Conservation (phyloP, 2,329 filamentous ascomycete genomes). For the Calonectria henricotiae region DNA sequence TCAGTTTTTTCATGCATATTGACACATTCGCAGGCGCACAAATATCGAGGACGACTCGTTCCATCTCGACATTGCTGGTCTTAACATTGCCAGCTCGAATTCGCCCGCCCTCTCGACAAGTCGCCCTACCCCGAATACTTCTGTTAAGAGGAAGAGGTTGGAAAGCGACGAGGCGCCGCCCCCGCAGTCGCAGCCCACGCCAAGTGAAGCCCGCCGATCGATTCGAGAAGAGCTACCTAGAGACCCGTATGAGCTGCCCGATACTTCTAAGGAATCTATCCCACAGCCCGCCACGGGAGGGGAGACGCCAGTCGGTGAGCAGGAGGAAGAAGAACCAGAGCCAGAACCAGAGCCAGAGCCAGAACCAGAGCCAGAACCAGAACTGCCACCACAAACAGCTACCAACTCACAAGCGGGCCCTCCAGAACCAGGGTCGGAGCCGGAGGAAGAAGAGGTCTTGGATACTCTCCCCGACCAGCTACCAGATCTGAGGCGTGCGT, state of each 20-base stretch:
- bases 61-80: conserved; percentile 66
- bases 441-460: conserved; percentile 45
- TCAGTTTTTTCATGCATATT: not conserved
- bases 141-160: conserved; percentile 65
- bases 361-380: conserved; percentile 17
- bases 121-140: conserved; percentile 65
- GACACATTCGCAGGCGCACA: conserved; percentile 62
- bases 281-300: conserved; percentile 40
- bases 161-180: conserved; percentile 47
- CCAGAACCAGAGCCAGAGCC: conserved; percentile 11
- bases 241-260: conserved; percentile 54
- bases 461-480: conserved; percentile 42
- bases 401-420: conserved; percentile 33
- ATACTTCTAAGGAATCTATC: conserved; percentile 53
- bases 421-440: not conserved
- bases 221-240: conserved; percentile 41
- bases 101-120: conserved; percentile 51
- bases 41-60: conserved; percentile 76
- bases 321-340: conserved; percentile 32
- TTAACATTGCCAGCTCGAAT: conserved; percentile 54
- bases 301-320: conserved; percentile 27
- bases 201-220: conserved; percentile 41
- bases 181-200: conserved; percentile 34
- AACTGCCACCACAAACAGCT: conserved; percentile 39
- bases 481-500: conserved; percentile 27